These are phyloP conservation scores for Alternaria sp. DNA, from an alignment of 2,329 filamentous ascomycete genomes.

Conservation along the genomic window DNA sequence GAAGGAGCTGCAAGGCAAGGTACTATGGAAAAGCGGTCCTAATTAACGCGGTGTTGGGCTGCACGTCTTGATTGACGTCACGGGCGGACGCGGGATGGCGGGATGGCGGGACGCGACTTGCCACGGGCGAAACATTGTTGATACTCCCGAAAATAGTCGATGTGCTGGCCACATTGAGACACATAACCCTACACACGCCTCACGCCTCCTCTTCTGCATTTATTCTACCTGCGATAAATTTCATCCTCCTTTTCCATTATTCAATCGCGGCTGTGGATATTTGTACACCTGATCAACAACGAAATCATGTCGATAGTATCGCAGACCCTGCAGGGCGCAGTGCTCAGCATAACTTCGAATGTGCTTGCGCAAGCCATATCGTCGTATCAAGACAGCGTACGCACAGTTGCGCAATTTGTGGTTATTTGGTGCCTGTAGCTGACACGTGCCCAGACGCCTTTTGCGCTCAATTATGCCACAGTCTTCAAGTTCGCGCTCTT, in stretches of 20 bases:
- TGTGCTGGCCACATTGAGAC: constrained; percentile 18
- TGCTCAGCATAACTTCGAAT: constrained; percentile 74
- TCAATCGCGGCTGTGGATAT: not conserved
- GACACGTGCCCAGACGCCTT: constrained; percentile 59
- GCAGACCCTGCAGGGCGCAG: constrained; percentile 67
- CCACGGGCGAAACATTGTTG: constrained; percentile 17
- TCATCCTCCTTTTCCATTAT: not conserved
- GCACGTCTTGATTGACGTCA: constrained; percentile 22
- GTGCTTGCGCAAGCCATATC: constrained; percentile 76
- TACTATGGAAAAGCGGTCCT: constrained; percentile 7
- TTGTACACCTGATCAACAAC: constrained; percentile 1
- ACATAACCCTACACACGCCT: not conserved
- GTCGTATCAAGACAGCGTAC: constrained; percentile 68
- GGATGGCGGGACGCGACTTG: constrained; percentile 13
- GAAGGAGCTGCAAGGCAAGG: not conserved
- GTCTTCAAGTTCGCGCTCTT: constrained; percentile 82
- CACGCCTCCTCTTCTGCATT: not conserved
- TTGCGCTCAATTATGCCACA: constrained; percentile 71
- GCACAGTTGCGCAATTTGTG: constrained; percentile 20
- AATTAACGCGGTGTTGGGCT: constrained; percentile 12
- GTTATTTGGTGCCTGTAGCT: constrained; percentile 6
- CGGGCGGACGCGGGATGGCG: not conserved
- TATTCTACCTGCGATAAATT: not conserved
- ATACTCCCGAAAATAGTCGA: constrained; percentile 10
- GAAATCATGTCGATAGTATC: constrained; percentile 45